Base-by-base conservation (phyloP, 2,329 filamentous ascomycete genomes). In the Hirsutella minnesotensis region DNA sequence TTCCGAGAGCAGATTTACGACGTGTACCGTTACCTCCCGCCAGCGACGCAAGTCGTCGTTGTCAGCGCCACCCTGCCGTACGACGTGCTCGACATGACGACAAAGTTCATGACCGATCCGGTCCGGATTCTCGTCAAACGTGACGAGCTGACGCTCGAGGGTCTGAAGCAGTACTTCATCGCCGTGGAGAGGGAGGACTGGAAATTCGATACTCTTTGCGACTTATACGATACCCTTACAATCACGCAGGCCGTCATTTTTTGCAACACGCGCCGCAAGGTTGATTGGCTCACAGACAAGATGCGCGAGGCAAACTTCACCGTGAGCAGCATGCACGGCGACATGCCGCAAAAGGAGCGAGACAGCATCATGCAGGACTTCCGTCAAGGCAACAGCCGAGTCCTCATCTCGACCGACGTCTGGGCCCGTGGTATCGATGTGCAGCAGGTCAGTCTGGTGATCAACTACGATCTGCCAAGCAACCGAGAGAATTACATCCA, bases 401-500 rank as follows among this genome's bases (percentile, higher is more conserved):
- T 98, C 19, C 72, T 98, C 40, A 98, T 98, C 61, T 94, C 89
- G 30, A 98, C 92, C 1, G 92, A 98, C 61, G 88, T 98, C 37
- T 94, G 90, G 88, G 92, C 92, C 44, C 84, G 92, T 62, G 92
- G 92, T 69, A 98, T 98, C 65, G 92, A 98, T 60, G 92, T 98
- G 40, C 92, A 98, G 68, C 92, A 98, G 65, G 92, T 98, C 55
- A 94, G 86, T 47, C 71, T 98, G 58, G 92, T 98, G 48, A 98
- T 98, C 74, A 98, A 98, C 72, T 98, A 98, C 65, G 92, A 98
- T 62, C 73, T 98, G 46, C 92, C 92, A 3, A 92, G 85, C 67
- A 96, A 98, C 67, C 88, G 92, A 75, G 92, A 98, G 69, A 98
- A 98, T 71, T 98, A 98, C 67, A 96, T 98, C 65, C 92, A 98